phyloP scores from a whole-genome alignment of 768 basidiomycete genomes.

The Auriscalpium vulgare region DNA sequence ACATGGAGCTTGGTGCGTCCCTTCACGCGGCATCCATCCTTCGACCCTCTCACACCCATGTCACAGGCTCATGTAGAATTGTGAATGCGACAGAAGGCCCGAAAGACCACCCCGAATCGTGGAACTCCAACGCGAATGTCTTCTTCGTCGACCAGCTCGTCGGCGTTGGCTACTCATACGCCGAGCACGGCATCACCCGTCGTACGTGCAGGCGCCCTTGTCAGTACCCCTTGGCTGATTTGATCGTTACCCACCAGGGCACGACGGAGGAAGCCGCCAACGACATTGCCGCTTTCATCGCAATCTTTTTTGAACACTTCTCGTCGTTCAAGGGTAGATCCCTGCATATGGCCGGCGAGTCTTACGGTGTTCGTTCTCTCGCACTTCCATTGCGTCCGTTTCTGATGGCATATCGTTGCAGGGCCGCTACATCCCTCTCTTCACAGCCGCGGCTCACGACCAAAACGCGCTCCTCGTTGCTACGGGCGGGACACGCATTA shows the following conservation, averaged over 20 bases:
- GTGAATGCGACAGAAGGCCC: conserved; percentile 38
- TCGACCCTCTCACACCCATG: not conserved
- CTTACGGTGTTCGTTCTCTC: conserved; percentile 37
- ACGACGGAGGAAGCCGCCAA: conserved; percentile 61
- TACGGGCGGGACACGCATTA: conserved; percentile 42
- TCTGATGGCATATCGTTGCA: conserved; percentile 11
- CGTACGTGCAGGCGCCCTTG: conserved; percentile 25
- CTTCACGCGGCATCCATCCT: conserved; percentile 30
- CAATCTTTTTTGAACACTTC: conserved; percentile 72
- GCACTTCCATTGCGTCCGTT: not conserved
- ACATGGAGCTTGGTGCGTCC: conserved; percentile 48
- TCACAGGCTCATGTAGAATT: conserved; percentile 62
- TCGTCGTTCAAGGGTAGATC: conserved; percentile 57
- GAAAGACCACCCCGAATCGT: conserved; percentile 48
- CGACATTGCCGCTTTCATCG: conserved; percentile 64
- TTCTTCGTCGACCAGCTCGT: conserved; percentile 38
- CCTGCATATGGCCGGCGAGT: conserved; percentile 36
- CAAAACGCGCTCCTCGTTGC: conserved; percentile 32
- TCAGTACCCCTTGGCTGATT: not conserved
- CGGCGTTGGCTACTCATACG: conserved; percentile 31
- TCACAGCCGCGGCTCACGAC: conserved; percentile 41
- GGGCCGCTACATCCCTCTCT: conserved; percentile 47
- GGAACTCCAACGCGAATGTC: conserved; percentile 61
- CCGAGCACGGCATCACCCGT: conserved; percentile 55
- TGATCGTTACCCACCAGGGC: conserved; percentile 26